Evolutionary conservation across 257 asterid genomes (phyloP).

Genomic region (Prunella vulgaris): DNA sequence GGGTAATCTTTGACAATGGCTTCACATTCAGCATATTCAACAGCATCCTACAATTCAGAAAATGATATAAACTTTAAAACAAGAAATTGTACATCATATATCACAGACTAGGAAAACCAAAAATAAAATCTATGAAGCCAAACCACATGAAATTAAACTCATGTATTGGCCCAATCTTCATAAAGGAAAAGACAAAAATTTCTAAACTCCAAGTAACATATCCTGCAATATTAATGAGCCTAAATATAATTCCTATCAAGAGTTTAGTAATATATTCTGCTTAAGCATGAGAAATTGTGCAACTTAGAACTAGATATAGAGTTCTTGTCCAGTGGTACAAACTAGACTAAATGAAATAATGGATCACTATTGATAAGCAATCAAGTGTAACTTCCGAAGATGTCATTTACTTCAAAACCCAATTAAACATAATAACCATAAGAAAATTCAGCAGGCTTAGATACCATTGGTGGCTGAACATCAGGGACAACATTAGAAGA

Average conservation of each 20-base stretch:
- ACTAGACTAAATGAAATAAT: background rate
- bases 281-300: background rate
- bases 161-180: background rate
- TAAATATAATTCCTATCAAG: background rate
- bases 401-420: background rate
- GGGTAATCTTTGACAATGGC: constrained; percentile 80
- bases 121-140: background rate
- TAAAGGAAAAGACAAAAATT: background rate
- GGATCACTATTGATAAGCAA: background rate
- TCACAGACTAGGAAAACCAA: background rate
- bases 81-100: background rate
- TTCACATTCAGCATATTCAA: constrained; percentile 95
- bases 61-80: background rate
- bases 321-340: background rate
- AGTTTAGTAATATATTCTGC: background rate
- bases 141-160: background rate
- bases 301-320: background rate
- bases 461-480: constrained; percentile 96
- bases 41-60: constrained; percentile 62
- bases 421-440: background rate
- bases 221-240: background rate
- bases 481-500: constrained; percentile 66
- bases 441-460: background rate
- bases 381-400: background rate
- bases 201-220: background rate